phyloP scores from a whole-genome alignment of 228 moss, liverwort and hornwort species.

The Sphagnum magellanicum region DNA sequence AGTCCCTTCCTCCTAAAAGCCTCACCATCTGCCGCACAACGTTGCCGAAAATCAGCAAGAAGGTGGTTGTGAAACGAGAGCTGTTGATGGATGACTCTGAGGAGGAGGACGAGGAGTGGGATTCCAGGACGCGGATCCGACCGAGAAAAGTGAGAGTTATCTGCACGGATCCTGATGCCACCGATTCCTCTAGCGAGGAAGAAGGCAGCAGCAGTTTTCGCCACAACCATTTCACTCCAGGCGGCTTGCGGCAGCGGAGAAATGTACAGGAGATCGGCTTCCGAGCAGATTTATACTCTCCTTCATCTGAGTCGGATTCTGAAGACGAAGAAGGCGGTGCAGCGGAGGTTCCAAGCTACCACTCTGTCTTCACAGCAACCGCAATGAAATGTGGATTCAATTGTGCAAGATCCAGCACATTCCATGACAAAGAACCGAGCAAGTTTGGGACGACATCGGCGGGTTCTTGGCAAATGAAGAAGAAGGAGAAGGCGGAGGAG shows the following conservation, averaged over 20 bases:
- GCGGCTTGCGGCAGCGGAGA: too few relatives aligned
- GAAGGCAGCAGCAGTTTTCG: conserved; percentile 27
- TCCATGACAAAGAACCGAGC: too few relatives aligned
- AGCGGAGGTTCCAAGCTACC: conserved; percentile 52
- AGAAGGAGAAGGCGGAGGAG: too few relatives aligned
- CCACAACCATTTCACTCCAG: too few relatives aligned
- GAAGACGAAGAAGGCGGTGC: conserved; percentile 34
- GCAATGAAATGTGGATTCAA: conserved; percentile 74
- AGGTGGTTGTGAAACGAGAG: conserved; percentile 20
- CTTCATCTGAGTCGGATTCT: conserved; percentile 8
- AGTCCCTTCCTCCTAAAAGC: too few relatives aligned
- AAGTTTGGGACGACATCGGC: too few relatives aligned
- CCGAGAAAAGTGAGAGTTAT: conserved; percentile 79
- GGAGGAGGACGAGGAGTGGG: conserved; percentile 45
- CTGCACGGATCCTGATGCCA: conserved; percentile 92
- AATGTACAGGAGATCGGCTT: conserved; percentile 72
- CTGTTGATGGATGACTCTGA: conserved; percentile 7
- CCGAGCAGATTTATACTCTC: background rate
- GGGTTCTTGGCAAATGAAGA: too few relatives aligned
- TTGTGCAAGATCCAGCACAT: conserved; percentile 36
- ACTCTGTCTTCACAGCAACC: conserved; percentile 38
- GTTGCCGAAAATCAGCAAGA: conserved; percentile 1
- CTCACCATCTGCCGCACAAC: too few relatives aligned
- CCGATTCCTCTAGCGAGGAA: conserved; percentile 74
- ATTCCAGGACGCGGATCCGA: conserved; percentile 8